phyloP scores from a whole-genome alignment of 108 stramenopile species.

The Nitzschia sp. region DNA sequence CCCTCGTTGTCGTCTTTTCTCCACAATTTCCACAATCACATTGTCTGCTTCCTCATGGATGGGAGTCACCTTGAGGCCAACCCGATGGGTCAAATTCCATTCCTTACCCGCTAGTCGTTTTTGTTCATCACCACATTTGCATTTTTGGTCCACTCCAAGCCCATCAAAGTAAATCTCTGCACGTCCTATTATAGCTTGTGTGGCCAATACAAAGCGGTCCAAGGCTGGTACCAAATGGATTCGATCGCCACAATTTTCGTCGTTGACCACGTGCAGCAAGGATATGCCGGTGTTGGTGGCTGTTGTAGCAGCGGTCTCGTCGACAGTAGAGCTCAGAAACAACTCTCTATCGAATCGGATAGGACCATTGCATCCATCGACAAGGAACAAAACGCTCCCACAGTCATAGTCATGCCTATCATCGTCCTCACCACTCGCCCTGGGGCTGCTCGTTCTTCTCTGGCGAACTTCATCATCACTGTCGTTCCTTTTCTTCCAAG shows the following conservation, averaged over 20 bases:
- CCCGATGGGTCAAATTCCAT: neutral
- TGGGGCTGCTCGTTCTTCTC: too few relatives aligned
- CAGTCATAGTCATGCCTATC: too few relatives aligned
- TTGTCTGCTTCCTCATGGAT: slow-evolving; percentile 28
- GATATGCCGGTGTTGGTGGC: neutral
- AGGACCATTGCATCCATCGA: slow-evolving; percentile 45
- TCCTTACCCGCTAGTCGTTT: neutral
- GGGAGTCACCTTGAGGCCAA: slow-evolving; percentile 23
- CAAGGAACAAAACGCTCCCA: slow-evolving; percentile 16
- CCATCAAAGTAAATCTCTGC: slow-evolving; percentile 28
- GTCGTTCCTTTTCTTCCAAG: too few relatives aligned
- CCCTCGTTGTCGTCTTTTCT: too few relatives aligned
- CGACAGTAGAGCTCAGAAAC: neutral
- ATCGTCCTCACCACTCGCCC: too few relatives aligned
- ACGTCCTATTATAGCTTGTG: neutral
- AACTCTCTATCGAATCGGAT: slow-evolving; percentile 26
- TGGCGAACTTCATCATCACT: too few relatives aligned
- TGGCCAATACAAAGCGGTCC: neutral
- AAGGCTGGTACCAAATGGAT: slow-evolving; percentile 3
- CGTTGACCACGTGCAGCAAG: slow-evolving; percentile 21
- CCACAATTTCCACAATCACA: slow-evolving; percentile 20
- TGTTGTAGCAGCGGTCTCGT: neutral
- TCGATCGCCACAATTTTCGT: slow-evolving; percentile 18
- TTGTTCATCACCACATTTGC: too few relatives aligned
- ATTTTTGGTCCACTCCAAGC: slow-evolving; percentile 1